Base-by-base conservation (phyloP, 2,329 filamentous ascomycete genomes). In the Bipolaris sorokiniana region DNA sequence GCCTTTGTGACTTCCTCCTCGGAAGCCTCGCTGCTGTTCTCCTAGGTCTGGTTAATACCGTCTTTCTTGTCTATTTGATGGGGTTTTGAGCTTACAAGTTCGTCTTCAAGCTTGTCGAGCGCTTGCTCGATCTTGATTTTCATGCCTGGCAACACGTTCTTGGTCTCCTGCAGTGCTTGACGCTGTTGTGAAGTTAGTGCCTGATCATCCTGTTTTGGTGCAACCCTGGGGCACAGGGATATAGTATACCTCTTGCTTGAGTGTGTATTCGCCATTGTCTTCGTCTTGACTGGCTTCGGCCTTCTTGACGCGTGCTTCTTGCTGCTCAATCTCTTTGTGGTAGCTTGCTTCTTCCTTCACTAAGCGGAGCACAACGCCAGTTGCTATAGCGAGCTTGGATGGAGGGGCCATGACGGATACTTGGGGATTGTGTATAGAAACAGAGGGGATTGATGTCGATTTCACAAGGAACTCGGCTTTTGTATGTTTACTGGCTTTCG, bases 301-400 rank as follows among this genome's bases (percentile, higher is more conserved):
- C 74, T 87, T 86, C 75, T 84, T 80, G 63, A 96, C 84, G 54
- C 90, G 86, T 59, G 84, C 83, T 67, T 90, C 83, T 75, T 98
- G 93, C 63, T 88, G 82, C 62, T 84, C 81, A 18, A 93, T 84
- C 77, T 99, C 95, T 73, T 90, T 90, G 82, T 93, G 90, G 80
- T 99, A 98, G 69, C 89, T 94, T 37, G 85, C 82, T 77, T 97
- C 91, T 78, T 99, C 95, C 78, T 96, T 97, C 65, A 97, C 86
- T 46, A 98, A 86, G 57, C 95, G 91, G 68, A 85, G 83, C 65
- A 98, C 86, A 18, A 91, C 87, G 60, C 88, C 86, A 22, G 91
- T 95, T 42, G 90, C 88, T 73, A 97, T 95, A 69, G 86, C 78
- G 75, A 97, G 86, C 66, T 88, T 84, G 1, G 88, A 88, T 42